A percentile compares a stretch with the other conserved stretches of the same genome.
phyloP scores from a whole-genome alignment of 805 yeast species.

The Saccharomycopsis schoenii region DNA sequence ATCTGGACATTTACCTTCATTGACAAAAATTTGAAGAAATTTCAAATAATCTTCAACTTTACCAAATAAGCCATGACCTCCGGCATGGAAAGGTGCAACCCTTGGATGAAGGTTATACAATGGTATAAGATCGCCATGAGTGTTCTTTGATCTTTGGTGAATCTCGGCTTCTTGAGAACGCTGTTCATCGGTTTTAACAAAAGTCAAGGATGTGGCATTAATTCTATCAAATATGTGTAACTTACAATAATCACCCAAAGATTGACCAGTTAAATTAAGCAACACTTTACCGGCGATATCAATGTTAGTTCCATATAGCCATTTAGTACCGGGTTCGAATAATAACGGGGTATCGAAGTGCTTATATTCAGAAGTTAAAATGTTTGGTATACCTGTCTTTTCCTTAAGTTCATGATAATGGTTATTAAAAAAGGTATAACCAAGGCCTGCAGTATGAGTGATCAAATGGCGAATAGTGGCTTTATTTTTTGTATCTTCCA shows the following conservation, averaged over 20 bases:
- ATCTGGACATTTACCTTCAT: conserved; percentile 29
- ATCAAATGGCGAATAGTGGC: conserved; percentile 26
- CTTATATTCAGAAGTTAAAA: conserved; percentile 18
- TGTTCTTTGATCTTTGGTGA: conserved; percentile 21
- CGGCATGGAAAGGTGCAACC: conserved; percentile 25
- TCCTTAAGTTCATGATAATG: conserved; percentile 18
- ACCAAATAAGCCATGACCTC: conserved; percentile 36
- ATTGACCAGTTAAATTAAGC: conserved; percentile 22
- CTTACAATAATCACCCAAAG: conserved; percentile 23
- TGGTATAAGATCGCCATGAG: conserved; percentile 16
- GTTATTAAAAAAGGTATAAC: conserved; percentile 26
- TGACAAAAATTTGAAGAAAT: conserved; percentile 31
- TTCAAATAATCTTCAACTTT: conserved; percentile 31
- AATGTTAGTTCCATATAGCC: conserved; percentile 27
- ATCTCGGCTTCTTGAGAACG: conserved; percentile 19
- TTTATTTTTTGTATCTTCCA: conserved; percentile 21
- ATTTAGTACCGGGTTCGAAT: conserved; percentile 28
- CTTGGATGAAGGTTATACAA: conserved; percentile 18
- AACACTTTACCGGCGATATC: conserved; percentile 29
- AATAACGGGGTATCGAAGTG: conserved; percentile 22
- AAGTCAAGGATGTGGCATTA: conserved; percentile 22
- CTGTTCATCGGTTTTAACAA: conserved; percentile 19
- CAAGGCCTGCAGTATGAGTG: conserved; percentile 31
- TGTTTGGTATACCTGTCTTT: conserved; percentile 15
- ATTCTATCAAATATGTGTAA: conserved; percentile 25